Evolutionary conservation across 2,329 filamentous ascomycete genomes (phyloP), one percentile per base, ranked within the genome.

Genomic region (Aspergillaceae sp.): DNA sequence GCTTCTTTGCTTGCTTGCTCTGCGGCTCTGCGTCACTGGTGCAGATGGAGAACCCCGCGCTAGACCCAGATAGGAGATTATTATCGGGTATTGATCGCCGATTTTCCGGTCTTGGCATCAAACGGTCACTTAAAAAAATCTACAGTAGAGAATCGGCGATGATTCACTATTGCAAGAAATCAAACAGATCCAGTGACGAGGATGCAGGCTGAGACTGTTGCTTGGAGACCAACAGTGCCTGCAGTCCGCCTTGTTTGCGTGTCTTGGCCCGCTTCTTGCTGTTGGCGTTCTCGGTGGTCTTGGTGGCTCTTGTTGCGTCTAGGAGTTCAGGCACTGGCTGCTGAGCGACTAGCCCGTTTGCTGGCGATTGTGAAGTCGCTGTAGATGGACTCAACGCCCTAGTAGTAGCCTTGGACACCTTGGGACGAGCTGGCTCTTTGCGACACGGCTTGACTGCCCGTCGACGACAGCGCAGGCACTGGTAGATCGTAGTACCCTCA

Each of bases 191-290:
- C 4, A 78, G 64, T 8, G 64, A 70, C 28, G 55, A 62, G 9
- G 54, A 49, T 5, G 54, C 56, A 1, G 50, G 44, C 48, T 64
- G 61, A 3, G 55, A 51, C 42, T 59, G 58, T 45, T 65, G 60
- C 53, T 60, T 72, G 44, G 54, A 72, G 4, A 72, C 71, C n/a
- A 80, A 63, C 47, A 78, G 64, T 33, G 75, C 75, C 54, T 77
- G 73, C 7, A 80, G 59, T 4, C 75, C 74, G 29, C 73, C 73
- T 45, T 73, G 68, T 51, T 78, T 80, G 28, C 77, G 65, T 46
- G 73, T 65, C 55, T 77, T 79, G 27, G 74, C 74, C 53, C 76
- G 66, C 54, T 77, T 76, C 60, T 78, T 78, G 64, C 75, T 78
- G 62, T 58, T 76, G 9, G 68, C 62, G 38, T 74, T 69, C 2